Base-by-base conservation (phyloP, 2,329 filamentous ascomycete species). In the Calonectria hawksworthii region DNA sequence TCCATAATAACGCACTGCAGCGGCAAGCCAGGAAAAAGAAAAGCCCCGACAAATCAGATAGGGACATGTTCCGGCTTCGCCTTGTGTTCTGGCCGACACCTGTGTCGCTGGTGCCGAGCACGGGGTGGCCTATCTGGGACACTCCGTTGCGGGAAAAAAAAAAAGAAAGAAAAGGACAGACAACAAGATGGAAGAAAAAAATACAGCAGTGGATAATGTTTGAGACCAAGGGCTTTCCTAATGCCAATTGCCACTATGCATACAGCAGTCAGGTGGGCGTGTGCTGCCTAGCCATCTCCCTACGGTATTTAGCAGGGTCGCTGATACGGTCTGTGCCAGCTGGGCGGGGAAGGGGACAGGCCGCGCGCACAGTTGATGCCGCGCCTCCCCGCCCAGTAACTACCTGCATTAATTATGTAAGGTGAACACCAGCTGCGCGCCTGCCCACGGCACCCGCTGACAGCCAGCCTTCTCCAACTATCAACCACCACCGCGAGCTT, bases 371-470 rank as follows among this genome's bases (percentile, higher is more conserved):
- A 59, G 54, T 34, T 26, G 6, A 56, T 59, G 36, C 21, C 34
- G n/a, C n/a, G 36, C 21, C 36, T 36, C n/a, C 56, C n/a, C 34
- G 23, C n/a, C n/a, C n/a, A n/a, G n/a, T n/a, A n/a, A n/a, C n/a
- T 36, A 16, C n/a, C 56, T 63, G 56, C 56, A 41, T 63, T 63
- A 63, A 63, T 63, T 63, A 63, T 63, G 56, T 63, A 63, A 63
- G 56, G 56, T 63, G 56, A 63, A 26, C 36, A 36, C 54, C 13
- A 30, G n/a, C 54, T 9, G 54, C n/a, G 21, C 23, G 23, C 8
- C 21, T 47, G 44, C 44, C 21, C 10, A 47, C 21, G 44, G 9
- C 44, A 47, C n/a, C 44, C 44, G 44, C 44, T 47, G 44, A 47
- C 44, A 47, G 44, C 44, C 44, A 47, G 5, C 21, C 44, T 36